Evolutionary conservation across 192 early-diverging fungal species (phyloP).

Genomic region (Geranomyces michiganensis): DNA sequence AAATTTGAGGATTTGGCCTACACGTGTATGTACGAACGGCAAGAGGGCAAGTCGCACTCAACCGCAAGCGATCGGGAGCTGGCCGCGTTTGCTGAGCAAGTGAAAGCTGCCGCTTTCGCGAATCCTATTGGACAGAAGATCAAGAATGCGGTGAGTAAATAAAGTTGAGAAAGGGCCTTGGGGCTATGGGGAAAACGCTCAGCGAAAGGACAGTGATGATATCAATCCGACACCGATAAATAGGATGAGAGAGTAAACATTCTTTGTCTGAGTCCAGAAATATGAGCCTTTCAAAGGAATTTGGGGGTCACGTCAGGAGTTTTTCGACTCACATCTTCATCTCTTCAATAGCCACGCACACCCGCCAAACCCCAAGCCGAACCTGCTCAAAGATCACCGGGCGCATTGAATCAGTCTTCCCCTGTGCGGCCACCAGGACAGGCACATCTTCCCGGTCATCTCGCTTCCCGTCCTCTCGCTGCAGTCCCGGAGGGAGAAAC

Average conservation of each 20-base stretch:
- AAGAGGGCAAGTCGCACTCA: constrained; percentile 45
- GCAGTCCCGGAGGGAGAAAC: constrained; percentile 49
- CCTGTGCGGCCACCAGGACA: background rate
- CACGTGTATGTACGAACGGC: constrained; percentile 68
- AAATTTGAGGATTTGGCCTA: constrained; percentile 66
- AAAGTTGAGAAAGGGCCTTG: too few relatives aligned
- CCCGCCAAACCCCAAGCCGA: too few relatives aligned
- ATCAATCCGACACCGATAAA: too few relatives aligned
- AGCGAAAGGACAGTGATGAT: too few relatives aligned
- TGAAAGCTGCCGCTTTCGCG: constrained; percentile 27
- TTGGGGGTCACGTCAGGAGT: too few relatives aligned
- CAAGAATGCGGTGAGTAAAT: background rate
- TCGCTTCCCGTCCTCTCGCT: background rate
- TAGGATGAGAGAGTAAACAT: too few relatives aligned
- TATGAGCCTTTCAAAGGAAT: too few relatives aligned
- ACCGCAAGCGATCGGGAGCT: constrained; percentile 59
- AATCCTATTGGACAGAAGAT: constrained; percentile 12
- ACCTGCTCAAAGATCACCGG: background rate
- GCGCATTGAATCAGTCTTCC: background rate
- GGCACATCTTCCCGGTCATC: background rate
- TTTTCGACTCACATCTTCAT: too few relatives aligned
- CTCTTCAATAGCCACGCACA: too few relatives aligned
- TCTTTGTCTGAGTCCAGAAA: too few relatives aligned
- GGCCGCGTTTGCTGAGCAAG: constrained; percentile 43
- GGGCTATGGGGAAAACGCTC: too few relatives aligned